A percentile compares a stretch with the other conserved stretches of the same genome.
These are phyloP conservation scores for Emiliania huxleyi DNA, from an alignment of 78 protist species.

Conservation along the genomic window DNA sequence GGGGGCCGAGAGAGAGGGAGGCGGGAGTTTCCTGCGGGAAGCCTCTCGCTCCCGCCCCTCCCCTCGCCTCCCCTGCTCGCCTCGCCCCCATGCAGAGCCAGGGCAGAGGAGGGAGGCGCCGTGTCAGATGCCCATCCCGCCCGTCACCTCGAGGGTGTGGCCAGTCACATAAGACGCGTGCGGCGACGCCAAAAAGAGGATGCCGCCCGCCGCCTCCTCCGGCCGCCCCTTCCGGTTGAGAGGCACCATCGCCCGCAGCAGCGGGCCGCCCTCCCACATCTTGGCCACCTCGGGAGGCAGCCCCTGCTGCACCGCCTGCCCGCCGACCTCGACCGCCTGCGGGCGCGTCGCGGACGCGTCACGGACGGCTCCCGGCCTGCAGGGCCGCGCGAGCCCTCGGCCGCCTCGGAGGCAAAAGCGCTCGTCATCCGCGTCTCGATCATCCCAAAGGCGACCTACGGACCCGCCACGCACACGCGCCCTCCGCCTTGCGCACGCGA, in stretches of 20 bases:
- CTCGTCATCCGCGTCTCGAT: slow-evolving; percentile 15
- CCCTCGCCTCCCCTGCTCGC: no score
- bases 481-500: no score
- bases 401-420: background rate
- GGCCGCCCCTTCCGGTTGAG: slow-evolving; percentile 19
- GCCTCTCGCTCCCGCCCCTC: no score
- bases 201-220: slow-evolving; percentile 50
- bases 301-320: background rate
- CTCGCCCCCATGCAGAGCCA: no score
- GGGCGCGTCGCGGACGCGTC: background rate
- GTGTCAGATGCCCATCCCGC: slow-evolving; percentile 44
- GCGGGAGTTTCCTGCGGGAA: no score
- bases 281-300: background rate
- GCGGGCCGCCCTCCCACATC: background rate
- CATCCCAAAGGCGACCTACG: slow-evolving; percentile 44
- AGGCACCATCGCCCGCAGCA: background rate
- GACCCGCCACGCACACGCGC: no score
- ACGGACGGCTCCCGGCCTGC: no score
- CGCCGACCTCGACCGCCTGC: background rate
- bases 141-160: slow-evolving; percentile 55
- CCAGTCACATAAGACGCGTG: slow-evolving; percentile 50
- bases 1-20: no score
- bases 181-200: slow-evolving; percentile 37
- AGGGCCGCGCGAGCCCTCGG: no score
- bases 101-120: no score